Base-by-base conservation (phyloP, 169 alveolate species). In the Plasmodium fragile region DNA sequence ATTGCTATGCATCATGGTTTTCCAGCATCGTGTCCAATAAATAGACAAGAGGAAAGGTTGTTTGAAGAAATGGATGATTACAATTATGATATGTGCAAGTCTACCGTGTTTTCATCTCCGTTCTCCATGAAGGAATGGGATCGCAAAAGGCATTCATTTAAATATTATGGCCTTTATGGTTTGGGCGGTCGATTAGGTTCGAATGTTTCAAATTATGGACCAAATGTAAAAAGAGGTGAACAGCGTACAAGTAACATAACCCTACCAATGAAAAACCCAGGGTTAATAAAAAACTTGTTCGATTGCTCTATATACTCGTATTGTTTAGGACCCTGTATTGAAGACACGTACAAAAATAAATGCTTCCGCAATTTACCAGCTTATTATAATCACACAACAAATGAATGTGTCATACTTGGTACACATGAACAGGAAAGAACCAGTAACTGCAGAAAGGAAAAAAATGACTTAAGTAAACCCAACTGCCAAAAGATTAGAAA, bases 371-470 rank as follows among this genome's bases (percentile, higher is more conserved):
- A 78, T 72, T 59, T 87, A 45, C 93, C 93, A 25, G 93, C 93
- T n/a, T 77, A 53, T 36, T 87, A 65, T 87, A 87, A 87, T 65
- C 93, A 87, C 80, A 3, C 65, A 7, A 87, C 93, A 55, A 59
- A 59, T n/a, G 93, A 87, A 87, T 87, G 93, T 87, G 82, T 87
- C n/a, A 78, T 87, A 77, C 53, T 87, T 59, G 93, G 93, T 39
- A 77, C 89, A 1, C 93, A 87, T 59, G 93, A 87, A 77, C 93
- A 87, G 80, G 87, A 77, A 75, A 87, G 93, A 41, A 1, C 10
- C 18, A 18, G 28, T 10, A 28, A 77, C 4, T 87, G 93, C 45
- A 75, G 89, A 39, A 87, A 41, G 71, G 34, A 34, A 3, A 87
- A n/a, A 75, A 22, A 22, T 11, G 93, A 87, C 32, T 25, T 16